Evolutionary conservation across 768 basidiomycete genomes (phyloP), one percentile per base, ranked within the genome.

Genomic region (Amanita fuliginea): DNA sequence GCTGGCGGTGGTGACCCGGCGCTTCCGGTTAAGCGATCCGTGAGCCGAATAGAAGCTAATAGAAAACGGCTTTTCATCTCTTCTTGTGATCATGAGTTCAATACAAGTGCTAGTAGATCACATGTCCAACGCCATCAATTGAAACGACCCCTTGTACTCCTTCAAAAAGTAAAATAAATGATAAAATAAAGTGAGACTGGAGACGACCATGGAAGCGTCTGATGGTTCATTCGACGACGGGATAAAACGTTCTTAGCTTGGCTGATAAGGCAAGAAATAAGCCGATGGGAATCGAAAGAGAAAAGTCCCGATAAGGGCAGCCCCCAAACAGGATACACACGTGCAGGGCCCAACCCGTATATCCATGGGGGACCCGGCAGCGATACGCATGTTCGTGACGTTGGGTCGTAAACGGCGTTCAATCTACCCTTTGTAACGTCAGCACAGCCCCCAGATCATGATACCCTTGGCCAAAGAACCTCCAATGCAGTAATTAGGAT

Each of bases 241-340:
- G 28, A 42, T 42, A 26, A 14, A 42, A 26, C 5, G 11, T 3
- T 30, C 30, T 14, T 42, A 7, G 11, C 26, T 26, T 26, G 3
- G 16, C 42, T 28, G 24, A 42, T 42, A 42, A 42, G 42, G 42
- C 22, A 42, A 42, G 28, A 42, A 42, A 26, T 42, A n/a, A n/a
- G 24, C 14, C 42, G 42, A 42, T 42, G 41, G 24, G 41, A 42
- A 28, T 13, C n/a, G 14, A 26, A 26, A 26, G 21, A 26, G 22
- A 24, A 24, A 14, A 4, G 3, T 4, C 35, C 35, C 16, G 35
- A 34, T 33, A 21, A 19, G 35, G 30, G 14, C n/a, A 19, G 9
- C 3, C 2, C 30, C 1, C 10, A 30, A 45, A 21, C 28, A 28
- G 32, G 33, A 18, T 32, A 18, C 44, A 45, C 44, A 32, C 35